Conservation (phyloP, 345 rosid species). For the Euphorbia peplus region DNA sequence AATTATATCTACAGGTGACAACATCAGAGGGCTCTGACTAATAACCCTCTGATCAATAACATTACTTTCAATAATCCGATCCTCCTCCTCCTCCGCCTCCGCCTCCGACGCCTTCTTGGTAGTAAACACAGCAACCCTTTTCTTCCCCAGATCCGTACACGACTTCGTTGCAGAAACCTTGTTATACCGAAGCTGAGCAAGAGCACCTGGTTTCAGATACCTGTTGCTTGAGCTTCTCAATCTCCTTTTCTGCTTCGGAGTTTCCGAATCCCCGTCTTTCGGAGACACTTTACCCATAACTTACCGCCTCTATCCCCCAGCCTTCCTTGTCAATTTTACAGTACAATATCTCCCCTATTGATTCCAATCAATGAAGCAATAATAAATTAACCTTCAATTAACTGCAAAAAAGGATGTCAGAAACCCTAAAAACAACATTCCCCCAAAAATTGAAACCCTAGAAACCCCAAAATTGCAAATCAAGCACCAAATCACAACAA, state of each 20-base stretch:
- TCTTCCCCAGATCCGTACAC: constrained; percentile 71
- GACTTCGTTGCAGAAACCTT: constrained; percentile 52
- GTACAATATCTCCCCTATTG: background rate
- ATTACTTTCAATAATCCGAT: constrained; percentile 23
- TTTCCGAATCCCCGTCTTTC: constrained; percentile 40
- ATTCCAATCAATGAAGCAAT: background rate
- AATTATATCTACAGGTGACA: constrained; percentile 53
- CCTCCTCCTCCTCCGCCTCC: constrained; percentile 30
- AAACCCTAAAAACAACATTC: background rate
- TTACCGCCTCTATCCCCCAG: background rate
- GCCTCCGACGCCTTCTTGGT: constrained; percentile 36
- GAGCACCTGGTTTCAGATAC: constrained; percentile 80
- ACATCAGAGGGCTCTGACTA: constrained; percentile 49
- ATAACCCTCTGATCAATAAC: constrained; percentile 40
- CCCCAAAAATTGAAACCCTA: background rate
- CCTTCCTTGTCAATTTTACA: background rate
- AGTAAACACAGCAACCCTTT: constrained; percentile 52
- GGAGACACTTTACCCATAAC: constrained; percentile 81
- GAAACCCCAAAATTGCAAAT: background rate
- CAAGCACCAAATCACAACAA: background rate
- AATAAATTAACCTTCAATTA: background rate
- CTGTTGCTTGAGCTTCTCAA: constrained; percentile 47
- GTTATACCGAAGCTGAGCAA: constrained; percentile 64
- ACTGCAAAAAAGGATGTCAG: background rate
- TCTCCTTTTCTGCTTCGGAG: constrained; percentile 50